These are phyloP conservation scores for Mycena sanguinolenta DNA, from an alignment of 768 basidiomycete genomes.

Conservation along the genomic window DNA sequence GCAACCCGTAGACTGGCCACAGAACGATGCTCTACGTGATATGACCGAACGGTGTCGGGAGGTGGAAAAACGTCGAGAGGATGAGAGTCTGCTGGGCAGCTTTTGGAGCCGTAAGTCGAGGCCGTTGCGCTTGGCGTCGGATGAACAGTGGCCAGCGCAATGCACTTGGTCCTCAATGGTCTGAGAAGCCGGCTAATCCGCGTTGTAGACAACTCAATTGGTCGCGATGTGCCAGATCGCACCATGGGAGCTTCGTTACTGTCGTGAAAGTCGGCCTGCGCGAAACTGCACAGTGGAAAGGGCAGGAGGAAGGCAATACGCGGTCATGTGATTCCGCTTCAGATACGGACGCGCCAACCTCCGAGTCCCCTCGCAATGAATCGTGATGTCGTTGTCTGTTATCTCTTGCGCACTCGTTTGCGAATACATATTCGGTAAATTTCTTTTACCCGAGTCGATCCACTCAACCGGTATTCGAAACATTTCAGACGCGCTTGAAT, in stretches of 20 bases:
- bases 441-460: too few relatives aligned
- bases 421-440: too few relatives aligned
- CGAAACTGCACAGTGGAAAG: neutral
- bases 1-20: slow-evolving; percentile 13
- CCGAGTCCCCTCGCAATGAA: too few relatives aligned
- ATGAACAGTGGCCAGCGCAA: slow-evolving; percentile 47
- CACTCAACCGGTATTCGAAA: too few relatives aligned
- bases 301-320: neutral
- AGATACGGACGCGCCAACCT: too few relatives aligned
- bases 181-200: slow-evolving; percentile 61
- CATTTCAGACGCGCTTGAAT: too few relatives aligned
- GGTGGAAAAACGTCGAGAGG: slow-evolving; percentile 48
- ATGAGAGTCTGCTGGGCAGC: slow-evolving; percentile 10
- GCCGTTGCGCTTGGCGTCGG: slow-evolving; percentile 26
- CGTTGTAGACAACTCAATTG: slow-evolving; percentile 49
- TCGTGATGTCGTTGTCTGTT: too few relatives aligned
- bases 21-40: slow-evolving; percentile 28
- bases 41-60: slow-evolving; percentile 48
- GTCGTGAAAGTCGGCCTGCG: neutral
- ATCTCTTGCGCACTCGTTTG: too few relatives aligned
- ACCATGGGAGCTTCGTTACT: slow-evolving; percentile 1
- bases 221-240: neutral
- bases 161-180: slow-evolving; percentile 63
- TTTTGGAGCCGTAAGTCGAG: slow-evolving; percentile 33
- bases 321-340: neutral